Conservation (phyloP, 495 filamentous ascomycete species). For the Massariosphaeria phaeospora region DNA sequence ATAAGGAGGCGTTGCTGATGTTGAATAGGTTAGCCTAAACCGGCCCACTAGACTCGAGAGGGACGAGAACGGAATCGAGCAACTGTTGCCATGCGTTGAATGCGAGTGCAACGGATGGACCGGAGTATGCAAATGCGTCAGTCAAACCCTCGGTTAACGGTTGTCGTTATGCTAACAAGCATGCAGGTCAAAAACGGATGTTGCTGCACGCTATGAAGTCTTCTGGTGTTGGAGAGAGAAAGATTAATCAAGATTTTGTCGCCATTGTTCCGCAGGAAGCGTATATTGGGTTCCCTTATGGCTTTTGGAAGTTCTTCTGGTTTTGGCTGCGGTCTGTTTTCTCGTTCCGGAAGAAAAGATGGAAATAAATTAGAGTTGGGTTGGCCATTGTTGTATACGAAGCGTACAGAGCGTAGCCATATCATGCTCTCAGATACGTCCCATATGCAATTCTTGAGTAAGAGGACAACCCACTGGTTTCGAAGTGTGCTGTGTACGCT, state of each 20-base stretch:
- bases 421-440: too few relatives aligned
- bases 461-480: too few relatives aligned
- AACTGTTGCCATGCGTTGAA: constrained; percentile 9
- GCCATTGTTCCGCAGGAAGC: background rate
- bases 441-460: too few relatives aligned
- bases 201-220: constrained; percentile 11
- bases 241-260: background rate
- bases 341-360: background rate
- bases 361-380: background rate
- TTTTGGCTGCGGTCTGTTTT: background rate
- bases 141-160: background rate
- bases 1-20: background rate
- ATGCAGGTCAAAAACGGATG: constrained; percentile 25
- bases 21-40: constrained; percentile 9
- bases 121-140: constrained; percentile 19
- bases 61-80: background rate
- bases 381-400: background rate
- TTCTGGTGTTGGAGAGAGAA: background rate
- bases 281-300: background rate
- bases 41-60: constrained; percentile 7
- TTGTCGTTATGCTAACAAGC: background rate
- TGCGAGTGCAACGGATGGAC: constrained; percentile 17
- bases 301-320: background rate
- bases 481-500: too few relatives aligned
- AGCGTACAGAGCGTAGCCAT: background rate